phyloP scores from a whole-genome alignment of 106 monocot genomes.

The Allium cepa region DNA sequence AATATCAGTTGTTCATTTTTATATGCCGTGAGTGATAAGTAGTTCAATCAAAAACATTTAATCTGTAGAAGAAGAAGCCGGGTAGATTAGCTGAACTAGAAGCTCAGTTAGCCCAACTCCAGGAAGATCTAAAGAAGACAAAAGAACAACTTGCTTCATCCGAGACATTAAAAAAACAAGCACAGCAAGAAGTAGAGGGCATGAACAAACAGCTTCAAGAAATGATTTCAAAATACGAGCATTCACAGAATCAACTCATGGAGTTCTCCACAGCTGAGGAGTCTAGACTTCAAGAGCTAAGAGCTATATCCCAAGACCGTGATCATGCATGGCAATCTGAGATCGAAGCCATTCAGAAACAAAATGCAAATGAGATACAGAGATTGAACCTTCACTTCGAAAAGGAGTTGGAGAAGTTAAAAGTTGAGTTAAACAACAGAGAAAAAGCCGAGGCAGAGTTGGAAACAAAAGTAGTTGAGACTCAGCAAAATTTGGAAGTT shows the following conservation, averaged over 20 bases:
- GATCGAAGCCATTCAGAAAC: constrained; percentile 70
- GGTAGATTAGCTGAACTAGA: constrained; percentile 55
- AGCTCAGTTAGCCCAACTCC: constrained; percentile 44
- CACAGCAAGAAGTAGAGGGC: constrained; percentile 63
- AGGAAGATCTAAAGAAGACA: constrained; percentile 71
- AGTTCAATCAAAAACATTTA: neutral
- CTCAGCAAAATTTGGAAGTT: constrained; percentile 52
- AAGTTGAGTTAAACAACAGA: constrained; percentile 20
- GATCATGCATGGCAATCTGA: constrained; percentile 85
- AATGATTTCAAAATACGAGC: constrained; percentile 37
- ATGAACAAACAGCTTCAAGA: constrained; percentile 38
- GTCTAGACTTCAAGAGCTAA: constrained; percentile 53
- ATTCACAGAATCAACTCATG: constrained; percentile 40
- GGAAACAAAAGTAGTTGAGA: constrained; percentile 29
- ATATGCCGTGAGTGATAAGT: too few relatives aligned
- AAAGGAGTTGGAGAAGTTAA: constrained; percentile 44
- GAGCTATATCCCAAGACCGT: constrained; percentile 61
- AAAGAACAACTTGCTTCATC: constrained; percentile 62
- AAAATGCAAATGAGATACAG: constrained; percentile 62
- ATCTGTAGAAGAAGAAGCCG: constrained; percentile 41
- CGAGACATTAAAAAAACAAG: constrained; percentile 41
- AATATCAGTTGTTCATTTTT: neutral
- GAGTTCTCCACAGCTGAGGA: constrained; percentile 65
- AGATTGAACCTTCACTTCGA: constrained; percentile 52
- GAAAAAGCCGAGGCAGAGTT: constrained; percentile 43